Evolutionary conservation across 2,329 filamentous ascomycete species (phyloP).

Genomic region (Penicillium sp.): DNA sequence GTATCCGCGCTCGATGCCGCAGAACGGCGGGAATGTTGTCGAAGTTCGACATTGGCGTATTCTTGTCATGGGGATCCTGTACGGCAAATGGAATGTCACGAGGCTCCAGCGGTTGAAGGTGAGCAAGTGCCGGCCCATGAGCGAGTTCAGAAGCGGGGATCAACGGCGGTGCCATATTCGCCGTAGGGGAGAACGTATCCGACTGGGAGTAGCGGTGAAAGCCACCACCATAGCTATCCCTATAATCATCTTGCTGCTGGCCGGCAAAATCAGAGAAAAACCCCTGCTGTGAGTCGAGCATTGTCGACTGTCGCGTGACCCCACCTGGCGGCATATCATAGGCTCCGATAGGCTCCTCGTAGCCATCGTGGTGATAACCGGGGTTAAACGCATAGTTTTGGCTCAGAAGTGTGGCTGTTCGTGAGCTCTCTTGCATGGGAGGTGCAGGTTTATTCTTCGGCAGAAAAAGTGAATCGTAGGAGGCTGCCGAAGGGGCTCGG

Average conservation of each 20-base stretch:
- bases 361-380: too few species aligned
- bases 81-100: slow-evolving; percentile 92
- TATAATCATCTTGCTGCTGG: slow-evolving; percentile 67
- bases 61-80: slow-evolving; percentile 80
- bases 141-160: slow-evolving; percentile 73
- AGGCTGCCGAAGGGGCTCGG: slow-evolving; percentile 29
- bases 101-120: slow-evolving; percentile 81
- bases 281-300: slow-evolving; percentile 75
- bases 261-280: slow-evolving; percentile 96
- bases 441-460: too few species aligned
- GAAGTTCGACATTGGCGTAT: slow-evolving; percentile 88
- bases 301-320: slow-evolving; percentile 50
- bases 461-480: slow-evolving; percentile 41
- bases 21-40: slow-evolving; percentile 92
- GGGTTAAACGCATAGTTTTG: slow-evolving; percentile 88
- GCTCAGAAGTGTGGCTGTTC: slow-evolving; percentile 52
- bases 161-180: slow-evolving; percentile 82
- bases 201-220: slow-evolving; percentile 77
- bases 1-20: slow-evolving; percentile 72
- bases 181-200: slow-evolving; percentile 87
- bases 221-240: slow-evolving; percentile 65
- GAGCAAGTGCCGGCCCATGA: slow-evolving; percentile 63
- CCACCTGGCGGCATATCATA: slow-evolving; percentile 40
- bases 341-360: too few species aligned
- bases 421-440: slow-evolving; percentile 44